phyloP scores from a whole-genome alignment of 1,139 yeast genomes.

The Debaryomyces nepalensis region DNA sequence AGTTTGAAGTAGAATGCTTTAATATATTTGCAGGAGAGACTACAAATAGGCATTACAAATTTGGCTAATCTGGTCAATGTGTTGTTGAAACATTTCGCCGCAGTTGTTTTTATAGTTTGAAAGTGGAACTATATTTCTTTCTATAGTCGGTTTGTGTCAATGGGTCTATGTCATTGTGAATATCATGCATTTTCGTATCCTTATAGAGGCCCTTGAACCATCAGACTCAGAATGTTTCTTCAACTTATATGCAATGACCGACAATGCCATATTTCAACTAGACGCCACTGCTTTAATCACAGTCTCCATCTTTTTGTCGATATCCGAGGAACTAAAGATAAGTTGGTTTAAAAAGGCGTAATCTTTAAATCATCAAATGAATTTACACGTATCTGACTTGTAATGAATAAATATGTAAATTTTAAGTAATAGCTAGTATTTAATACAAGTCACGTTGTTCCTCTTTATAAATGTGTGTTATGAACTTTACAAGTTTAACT shows the following conservation, averaged over 20 bases:
- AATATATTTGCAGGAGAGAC: background rate
- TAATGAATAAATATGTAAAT: constrained; percentile 39
- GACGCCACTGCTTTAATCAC: constrained; percentile 42
- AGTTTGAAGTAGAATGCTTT: background rate
- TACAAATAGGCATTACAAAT: background rate
- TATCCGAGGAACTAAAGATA: constrained; percentile 41
- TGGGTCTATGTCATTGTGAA: constrained; percentile 65
- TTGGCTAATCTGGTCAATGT: constrained; percentile 40
- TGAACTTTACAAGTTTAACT: no score
- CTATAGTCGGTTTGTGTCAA: constrained; percentile 64
- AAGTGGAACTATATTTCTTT: constrained; percentile 67
- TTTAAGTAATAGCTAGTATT: constrained; percentile 44
- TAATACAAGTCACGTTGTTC: constrained; percentile 37
- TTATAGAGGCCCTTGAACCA: constrained; percentile 31
- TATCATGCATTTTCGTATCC: constrained; percentile 51
- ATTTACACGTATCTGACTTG: constrained; percentile 18
- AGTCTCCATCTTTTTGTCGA: constrained; percentile 39
- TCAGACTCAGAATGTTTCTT: constrained; percentile 30
- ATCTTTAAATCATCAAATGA: constrained; percentile 28
- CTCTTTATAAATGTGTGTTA: constrained; percentile 42
- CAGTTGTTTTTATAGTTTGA: constrained; percentile 66
- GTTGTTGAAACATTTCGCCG: constrained; percentile 53
- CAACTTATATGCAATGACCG: constrained; percentile 30
- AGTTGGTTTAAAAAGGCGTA: constrained; percentile 35
- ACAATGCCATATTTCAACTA: constrained; percentile 21